Evolutionary conservation across 2,329 filamentous ascomycete species (phyloP), one percentile per base, ranked within the genome.

Genomic region (Nannizzia gypsea): DNA sequence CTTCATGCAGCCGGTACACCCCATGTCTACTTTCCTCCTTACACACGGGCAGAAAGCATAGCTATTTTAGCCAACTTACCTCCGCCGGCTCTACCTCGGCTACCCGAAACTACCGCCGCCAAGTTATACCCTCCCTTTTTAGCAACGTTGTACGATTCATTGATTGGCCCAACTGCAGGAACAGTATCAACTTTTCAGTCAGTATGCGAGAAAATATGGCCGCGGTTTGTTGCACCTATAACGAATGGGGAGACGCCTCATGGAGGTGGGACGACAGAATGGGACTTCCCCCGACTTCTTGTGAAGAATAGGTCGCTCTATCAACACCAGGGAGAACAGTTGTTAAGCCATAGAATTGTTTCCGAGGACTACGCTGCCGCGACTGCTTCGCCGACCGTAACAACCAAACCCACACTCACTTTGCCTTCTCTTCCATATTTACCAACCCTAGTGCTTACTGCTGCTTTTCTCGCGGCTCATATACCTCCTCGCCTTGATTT

Each of bases 251-350:
- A 87, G 61, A 59, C 63, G 0, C 70, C 74, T 1, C 73, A 72
- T 3, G 73, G 73, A 3, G 54, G 54, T 64, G 62, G 40, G 6
- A 84, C 87, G 66, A 81, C 81, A 1, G 83, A 87, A 8, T 85
- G 87, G 66, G 90, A 96, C 68, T 96, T 96, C 73, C 86, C 88
- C 13, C 86, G 88, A 63, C 78, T 99, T 6, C 81, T 97, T 60
- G 85, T 78, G n/a, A 72, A 70, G 55, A 77, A 77, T 62, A 69
- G 77, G 58, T 65, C 69, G 6, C 66, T 79, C 42, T 78, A 79
- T 66, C 74, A 77, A 54, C 69, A 73, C 15, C 74, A 76, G 61
- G 76, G 75, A 36, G 77, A 79, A 66, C 68, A 69, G 3, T 69
- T 73, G 26, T 68, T 79, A 22, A 70, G 76, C 24, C 72, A 77